Conservation (phyloP, 495 filamentous ascomycete species). For the Xeromyces bisporus region DNA sequence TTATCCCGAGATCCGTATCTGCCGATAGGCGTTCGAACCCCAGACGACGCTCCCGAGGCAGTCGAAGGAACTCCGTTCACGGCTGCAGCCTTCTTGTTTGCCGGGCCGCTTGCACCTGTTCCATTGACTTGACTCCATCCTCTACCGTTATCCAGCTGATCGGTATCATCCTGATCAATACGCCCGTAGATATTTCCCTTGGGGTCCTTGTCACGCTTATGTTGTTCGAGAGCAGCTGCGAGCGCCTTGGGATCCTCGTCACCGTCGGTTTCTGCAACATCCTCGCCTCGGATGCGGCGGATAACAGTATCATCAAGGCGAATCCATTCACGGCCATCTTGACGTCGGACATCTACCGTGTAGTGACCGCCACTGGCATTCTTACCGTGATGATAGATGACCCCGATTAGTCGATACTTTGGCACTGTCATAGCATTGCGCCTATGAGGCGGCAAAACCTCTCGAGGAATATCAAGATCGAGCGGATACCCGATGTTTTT, state of each 20-base stretch:
- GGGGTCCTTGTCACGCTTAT: slow-evolving; percentile 40
- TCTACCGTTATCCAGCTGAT: slow-evolving; percentile 39
- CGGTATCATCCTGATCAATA: slow-evolving; percentile 49
- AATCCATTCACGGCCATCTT: slow-evolving; percentile 90
- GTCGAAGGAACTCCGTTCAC: slow-evolving; percentile 42
- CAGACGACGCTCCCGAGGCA: slow-evolving; percentile 24
- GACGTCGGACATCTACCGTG: slow-evolving; percentile 85
- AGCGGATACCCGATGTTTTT: slow-evolving; percentile 93
- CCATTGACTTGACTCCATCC: slow-evolving; percentile 79
- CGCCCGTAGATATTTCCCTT: slow-evolving; percentile 53
- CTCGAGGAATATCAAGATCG: slow-evolving; percentile 82
- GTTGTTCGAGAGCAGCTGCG: slow-evolving; percentile 44
- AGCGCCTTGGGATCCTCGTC: slow-evolving; percentile 61
- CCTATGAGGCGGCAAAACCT: slow-evolving; percentile 67
- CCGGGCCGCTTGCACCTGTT: slow-evolving; percentile 22
- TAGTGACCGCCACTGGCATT: slow-evolving; percentile 91
- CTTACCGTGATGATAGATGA: slow-evolving; percentile 95
- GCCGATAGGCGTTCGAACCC: slow-evolving; percentile 41
- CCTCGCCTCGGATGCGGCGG: slow-evolving; percentile 67
- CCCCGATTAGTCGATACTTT: slow-evolving; percentile 72
- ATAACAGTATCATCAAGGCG: slow-evolving; percentile 89
- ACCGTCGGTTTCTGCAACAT: slow-evolving; percentile 73
- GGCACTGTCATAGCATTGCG: slow-evolving; percentile 49
- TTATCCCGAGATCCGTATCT: slow-evolving; percentile 71
- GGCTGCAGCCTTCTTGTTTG: slow-evolving; percentile 44